Percentiles rank a stretch among this genome's conserved stretches.
phyloP scores from a whole-genome alignment of 306 rosid genomes.

The Rosa multiflora region DNA sequence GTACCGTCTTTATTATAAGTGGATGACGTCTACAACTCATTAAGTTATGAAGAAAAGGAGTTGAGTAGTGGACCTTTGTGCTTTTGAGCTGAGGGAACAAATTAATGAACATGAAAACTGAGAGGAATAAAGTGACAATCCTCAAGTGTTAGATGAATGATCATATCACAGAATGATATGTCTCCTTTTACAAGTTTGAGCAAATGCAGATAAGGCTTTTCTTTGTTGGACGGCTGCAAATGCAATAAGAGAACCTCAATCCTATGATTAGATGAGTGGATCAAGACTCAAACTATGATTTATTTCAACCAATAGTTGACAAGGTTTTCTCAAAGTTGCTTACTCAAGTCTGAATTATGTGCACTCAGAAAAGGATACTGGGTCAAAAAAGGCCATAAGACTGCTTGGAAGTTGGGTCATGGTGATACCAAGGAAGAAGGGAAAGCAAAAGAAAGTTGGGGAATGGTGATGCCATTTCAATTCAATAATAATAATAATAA shows the following conservation, averaged over 20 bases:
- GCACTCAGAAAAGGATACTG: slow-evolving; percentile 10
- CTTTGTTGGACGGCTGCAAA: slow-evolving; percentile 24
- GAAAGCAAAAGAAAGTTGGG: slow-evolving; percentile 9
- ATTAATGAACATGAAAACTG: slow-evolving; percentile 31
- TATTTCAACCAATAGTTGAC: not conserved
- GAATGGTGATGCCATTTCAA: not conserved
- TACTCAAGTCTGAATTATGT: slow-evolving; percentile 24
- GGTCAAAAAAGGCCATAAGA: slow-evolving; percentile 49
- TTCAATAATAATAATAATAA: not conserved
- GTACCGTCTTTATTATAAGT: not conserved
- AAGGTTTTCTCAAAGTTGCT: slow-evolving; percentile 20
- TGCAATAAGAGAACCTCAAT: not conserved
- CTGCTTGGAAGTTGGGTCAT: slow-evolving; percentile 54
- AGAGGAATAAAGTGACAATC: slow-evolving; percentile 34
- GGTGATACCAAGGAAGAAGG: slow-evolving; percentile 29
- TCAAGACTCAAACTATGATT: not conserved
- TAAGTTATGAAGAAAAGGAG: not conserved
- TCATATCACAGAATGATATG: slow-evolving; percentile 24
- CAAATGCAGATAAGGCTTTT: slow-evolving; percentile 32
- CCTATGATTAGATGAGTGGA: not conserved
- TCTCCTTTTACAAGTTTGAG: slow-evolving; percentile 31
- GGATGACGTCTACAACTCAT: not conserved
- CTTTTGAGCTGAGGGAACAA: slow-evolving; percentile 8
- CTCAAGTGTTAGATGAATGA: slow-evolving; percentile 24
- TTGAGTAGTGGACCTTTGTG: slow-evolving; percentile 7